Percentiles rank a stretch among this genome's conserved stretches.
Conservation (phyloP, 192 early-diverging fungal species). For the Coemansia sp. region DNA sequence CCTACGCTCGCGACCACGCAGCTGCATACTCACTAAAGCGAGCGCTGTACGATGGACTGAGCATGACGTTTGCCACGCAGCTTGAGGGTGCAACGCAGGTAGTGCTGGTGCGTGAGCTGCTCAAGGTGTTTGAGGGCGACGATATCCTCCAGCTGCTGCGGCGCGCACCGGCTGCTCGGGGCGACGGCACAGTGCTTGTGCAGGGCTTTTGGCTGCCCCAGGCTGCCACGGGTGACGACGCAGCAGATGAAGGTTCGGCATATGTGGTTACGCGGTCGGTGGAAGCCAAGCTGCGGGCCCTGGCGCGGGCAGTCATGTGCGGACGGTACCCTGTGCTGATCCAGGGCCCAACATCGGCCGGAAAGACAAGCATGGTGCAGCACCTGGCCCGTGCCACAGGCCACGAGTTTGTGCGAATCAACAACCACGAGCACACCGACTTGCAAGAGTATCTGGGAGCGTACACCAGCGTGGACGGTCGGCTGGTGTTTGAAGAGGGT, state of each 20-base stretch:
- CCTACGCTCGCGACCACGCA: constrained; percentile 71
- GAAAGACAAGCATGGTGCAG: constrained; percentile 98
- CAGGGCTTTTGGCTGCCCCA: constrained; percentile 83
- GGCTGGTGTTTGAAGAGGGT: constrained; percentile 94
- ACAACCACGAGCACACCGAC: constrained; percentile 99
- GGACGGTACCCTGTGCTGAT: constrained; percentile 91
- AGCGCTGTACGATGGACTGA: constrained; percentile 88
- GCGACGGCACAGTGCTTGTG: constrained; percentile 65
- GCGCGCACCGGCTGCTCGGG: constrained; percentile 19
- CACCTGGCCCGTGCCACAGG: constrained; percentile 87
- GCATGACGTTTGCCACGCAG: constrained; percentile 94
- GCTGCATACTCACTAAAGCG: constrained; percentile 77
- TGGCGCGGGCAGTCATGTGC: constrained; percentile 90
- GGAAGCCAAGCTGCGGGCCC: constrained; percentile 74
- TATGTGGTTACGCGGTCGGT: constrained; percentile 93
- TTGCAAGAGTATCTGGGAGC: constrained; percentile 96
- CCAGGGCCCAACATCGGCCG: constrained; percentile 96
- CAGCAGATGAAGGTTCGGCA: constrained; percentile 22
- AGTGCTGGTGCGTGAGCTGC: constrained; percentile 35
- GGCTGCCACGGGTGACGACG: constrained; percentile 23
- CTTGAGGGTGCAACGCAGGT: constrained; percentile 69
- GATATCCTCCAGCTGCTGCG: constrained; percentile 33
- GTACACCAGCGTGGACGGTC: constrained; percentile 83
- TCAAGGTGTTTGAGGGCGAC: constrained; percentile 27
- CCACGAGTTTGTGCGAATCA: constrained; percentile 96